These are phyloP conservation scores for Hanseniaspora thailandica DNA, from an alignment of 805 yeast genomes.

Conservation along the genomic window DNA sequence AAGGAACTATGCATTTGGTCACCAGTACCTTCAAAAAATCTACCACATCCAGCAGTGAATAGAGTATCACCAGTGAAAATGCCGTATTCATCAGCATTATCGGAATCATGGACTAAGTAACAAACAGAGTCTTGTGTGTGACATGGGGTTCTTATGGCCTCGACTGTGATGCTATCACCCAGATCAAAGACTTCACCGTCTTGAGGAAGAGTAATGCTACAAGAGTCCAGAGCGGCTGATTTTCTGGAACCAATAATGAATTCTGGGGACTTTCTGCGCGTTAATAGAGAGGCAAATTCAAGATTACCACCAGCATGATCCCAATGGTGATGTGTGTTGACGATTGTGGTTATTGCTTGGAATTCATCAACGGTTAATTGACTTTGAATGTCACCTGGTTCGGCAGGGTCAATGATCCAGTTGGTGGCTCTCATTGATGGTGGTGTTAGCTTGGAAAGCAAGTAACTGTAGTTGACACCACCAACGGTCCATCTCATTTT, in stretches of 20 bases:
- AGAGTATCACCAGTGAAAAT: conserved; percentile 94
- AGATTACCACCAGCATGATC: conserved; percentile 88
- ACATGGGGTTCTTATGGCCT: conserved; percentile 90
- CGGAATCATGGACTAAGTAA: conserved; percentile 54
- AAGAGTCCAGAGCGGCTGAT: conserved; percentile 38
- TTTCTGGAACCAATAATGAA: conserved; percentile 70
- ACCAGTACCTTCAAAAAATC: conserved; percentile 88
- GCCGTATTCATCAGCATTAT: conserved; percentile 47
- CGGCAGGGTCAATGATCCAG: conserved; percentile 89
- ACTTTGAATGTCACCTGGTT: conserved; percentile 56
- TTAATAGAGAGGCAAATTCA: conserved; percentile 22
- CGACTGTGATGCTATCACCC: conserved; percentile 53
- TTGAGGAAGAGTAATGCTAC: conserved; percentile 32
- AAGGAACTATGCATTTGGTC: conserved; percentile 67
- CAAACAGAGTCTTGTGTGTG: conserved; percentile 96
- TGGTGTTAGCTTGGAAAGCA: conserved; percentile 50
- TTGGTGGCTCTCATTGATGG: conserved; percentile 41
- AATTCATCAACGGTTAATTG: conserved; percentile 30
- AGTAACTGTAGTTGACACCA: conserved; percentile 72
- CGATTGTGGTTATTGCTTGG: conserved; percentile 57
- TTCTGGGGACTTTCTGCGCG: conserved; percentile 38
- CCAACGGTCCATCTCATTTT: conserved; percentile 95
- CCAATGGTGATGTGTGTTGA: conserved; percentile 91
- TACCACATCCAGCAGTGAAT: conserved; percentile 89
- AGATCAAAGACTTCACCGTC: conserved; percentile 50